phyloP scores from a whole-genome alignment of 768 basidiomycete species.

The Podaxis pistillaris region DNA sequence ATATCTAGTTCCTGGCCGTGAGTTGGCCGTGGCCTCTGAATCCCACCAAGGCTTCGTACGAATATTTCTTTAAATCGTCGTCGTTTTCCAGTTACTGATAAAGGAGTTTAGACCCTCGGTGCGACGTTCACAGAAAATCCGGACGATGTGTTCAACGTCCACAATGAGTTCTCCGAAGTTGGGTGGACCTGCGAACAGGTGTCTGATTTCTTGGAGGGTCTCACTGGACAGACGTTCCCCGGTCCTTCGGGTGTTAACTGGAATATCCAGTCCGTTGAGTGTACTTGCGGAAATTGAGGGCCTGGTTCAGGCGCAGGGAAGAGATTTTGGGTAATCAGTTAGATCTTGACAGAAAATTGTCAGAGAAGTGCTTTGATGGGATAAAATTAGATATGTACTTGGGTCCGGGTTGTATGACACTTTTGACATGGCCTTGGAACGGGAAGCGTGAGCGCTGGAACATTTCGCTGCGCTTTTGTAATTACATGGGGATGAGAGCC shows the following conservation, averaged over 20 bases:
- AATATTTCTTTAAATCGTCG: not conserved
- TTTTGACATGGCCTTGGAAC: not conserved
- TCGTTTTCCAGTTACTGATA: not conserved
- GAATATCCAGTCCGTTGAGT: conserved; percentile 2
- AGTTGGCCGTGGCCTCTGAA: not conserved
- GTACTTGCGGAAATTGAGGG: not conserved
- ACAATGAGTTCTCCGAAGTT: not conserved
- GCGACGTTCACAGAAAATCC: conserved; percentile 5
- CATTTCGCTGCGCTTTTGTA: not conserved
- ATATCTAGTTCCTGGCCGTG: not conserved
- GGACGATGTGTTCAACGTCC: conserved; percentile 1
- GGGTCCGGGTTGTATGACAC: too few relatives aligned
- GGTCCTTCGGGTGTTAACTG: conserved; percentile 5
- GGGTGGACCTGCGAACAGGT: conserved; percentile 3
- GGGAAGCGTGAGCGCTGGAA: not conserved
- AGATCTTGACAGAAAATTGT: too few relatives aligned
- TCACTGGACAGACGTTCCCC: not conserved
- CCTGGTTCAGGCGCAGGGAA: too few relatives aligned
- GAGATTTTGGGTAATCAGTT: too few relatives aligned
- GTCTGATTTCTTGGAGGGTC: not conserved
- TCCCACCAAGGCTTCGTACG: conserved; percentile 1
- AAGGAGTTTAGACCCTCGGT: not conserved
- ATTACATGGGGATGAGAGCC: not conserved
- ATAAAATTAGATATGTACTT: too few relatives aligned
- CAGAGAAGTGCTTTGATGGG: too few relatives aligned